Conservation (phyloP, 2,329 filamentous ascomycete species). For the Graphiopsis chlorocephala region DNA sequence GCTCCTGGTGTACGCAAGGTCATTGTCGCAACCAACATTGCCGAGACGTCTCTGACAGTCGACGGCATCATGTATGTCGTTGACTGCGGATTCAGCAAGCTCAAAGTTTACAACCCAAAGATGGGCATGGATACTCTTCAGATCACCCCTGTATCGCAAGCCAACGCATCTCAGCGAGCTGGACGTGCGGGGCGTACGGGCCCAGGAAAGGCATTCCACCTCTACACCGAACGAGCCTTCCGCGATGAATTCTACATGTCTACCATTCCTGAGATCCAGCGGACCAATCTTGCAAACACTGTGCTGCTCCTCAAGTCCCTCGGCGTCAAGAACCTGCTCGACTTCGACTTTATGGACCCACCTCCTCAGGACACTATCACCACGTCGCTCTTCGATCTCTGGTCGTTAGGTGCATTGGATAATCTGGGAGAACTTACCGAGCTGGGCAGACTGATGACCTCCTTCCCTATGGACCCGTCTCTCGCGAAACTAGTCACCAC, state of each 20-base stretch:
- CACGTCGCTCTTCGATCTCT: conserved; percentile 94
- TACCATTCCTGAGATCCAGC: conserved; percentile 95
- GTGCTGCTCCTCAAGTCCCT: conserved; percentile 91
- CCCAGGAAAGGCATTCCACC: conserved; percentile 88
- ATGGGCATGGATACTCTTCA: conserved; percentile 99
- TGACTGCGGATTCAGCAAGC: conserved; percentile 90
- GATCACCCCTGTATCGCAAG: conserved; percentile 95
- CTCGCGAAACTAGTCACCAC: conserved; percentile 93
- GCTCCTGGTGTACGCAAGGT: conserved; percentile 90
- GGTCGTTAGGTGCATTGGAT: conserved; percentile 89
- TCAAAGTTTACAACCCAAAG: conserved; percentile 97
- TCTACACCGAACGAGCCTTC: conserved; percentile 92
- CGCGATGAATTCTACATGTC: conserved; percentile 95
- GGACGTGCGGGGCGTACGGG: conserved; percentile 92
- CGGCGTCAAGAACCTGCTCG: conserved; percentile 87
- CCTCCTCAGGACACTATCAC: conserved; percentile 97
- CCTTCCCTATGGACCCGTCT: conserved; percentile 96
- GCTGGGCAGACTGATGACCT: conserved; percentile 89
- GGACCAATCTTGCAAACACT: conserved; percentile 92
- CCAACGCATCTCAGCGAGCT: conserved; percentile 89
- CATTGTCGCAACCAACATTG: conserved; percentile 97
- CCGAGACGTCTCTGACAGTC: conserved; percentile 94
- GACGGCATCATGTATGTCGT: conserved; percentile 99
- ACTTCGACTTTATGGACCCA: conserved; percentile 99
- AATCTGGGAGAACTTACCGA: conserved; percentile 89